These are phyloP conservation scores for Leucosporidium yakuticum DNA, from an alignment of 768 basidiomycete genomes.

Conservation along the genomic window DNA sequence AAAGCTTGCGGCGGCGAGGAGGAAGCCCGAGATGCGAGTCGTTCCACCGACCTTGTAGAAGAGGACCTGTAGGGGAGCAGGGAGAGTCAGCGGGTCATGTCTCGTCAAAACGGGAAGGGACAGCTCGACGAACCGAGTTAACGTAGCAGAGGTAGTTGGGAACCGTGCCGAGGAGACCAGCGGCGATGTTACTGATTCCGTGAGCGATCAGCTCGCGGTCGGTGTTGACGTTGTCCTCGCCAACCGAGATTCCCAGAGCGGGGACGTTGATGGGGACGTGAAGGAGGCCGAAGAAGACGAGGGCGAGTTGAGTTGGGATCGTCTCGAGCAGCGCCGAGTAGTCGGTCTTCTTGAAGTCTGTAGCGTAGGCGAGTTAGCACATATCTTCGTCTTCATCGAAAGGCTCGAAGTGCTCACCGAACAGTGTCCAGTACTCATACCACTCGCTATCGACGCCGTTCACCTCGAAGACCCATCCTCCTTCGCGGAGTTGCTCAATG, in stretches of 20 bases:
- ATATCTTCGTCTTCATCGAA: background rate
- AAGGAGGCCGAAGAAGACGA: constrained; percentile 50
- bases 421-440: constrained; percentile 81
- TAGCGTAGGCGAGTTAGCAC: background rate
- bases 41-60: constrained; percentile 92
- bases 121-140: constrained; percentile 23
- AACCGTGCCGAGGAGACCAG: constrained; percentile 76
- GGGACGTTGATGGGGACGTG: constrained; percentile 44
- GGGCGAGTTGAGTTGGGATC: constrained; percentile 86
- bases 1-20: constrained; percentile 70
- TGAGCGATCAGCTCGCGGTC: constrained; percentile 88
- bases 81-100: background rate
- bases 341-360: constrained; percentile 59
- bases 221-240: constrained; percentile 76
- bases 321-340: constrained; percentile 70
- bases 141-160: constrained; percentile 47
- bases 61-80: constrained; percentile 41
- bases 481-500: constrained; percentile 54
- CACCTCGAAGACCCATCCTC: constrained; percentile 85
- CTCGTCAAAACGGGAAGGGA: too few relatives aligned
- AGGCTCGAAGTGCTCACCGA: constrained; percentile 50
- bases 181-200: constrained; percentile 79
- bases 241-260: constrained; percentile 74
- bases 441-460: constrained; percentile 51
- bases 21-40: constrained; percentile 72